phyloP scores from a whole-genome alignment of 2,329 filamentous ascomycete genomes.

The Xylaria hypoxylon region DNA sequence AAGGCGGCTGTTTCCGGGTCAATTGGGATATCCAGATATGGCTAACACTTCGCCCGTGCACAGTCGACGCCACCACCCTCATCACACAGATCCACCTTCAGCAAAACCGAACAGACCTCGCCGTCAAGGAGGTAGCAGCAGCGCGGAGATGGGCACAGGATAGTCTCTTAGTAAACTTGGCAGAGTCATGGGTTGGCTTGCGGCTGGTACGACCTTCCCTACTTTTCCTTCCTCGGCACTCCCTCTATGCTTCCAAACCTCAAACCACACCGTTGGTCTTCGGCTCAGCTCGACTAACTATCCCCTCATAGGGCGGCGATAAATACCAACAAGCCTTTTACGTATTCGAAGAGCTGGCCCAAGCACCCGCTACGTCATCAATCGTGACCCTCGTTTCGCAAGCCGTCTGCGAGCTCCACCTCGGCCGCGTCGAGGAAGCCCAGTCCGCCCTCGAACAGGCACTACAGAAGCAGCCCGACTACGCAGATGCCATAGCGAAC shows the following conservation, averaged over 20 bases:
- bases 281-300: slow-evolving; percentile 16
- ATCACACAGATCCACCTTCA: slow-evolving; percentile 92
- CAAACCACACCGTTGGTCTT: not conserved
- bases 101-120: slow-evolving; percentile 91
- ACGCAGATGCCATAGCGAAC: slow-evolving; percentile 84
- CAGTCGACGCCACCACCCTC: slow-evolving; percentile 81
- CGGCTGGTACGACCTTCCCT: slow-evolving; percentile 72
- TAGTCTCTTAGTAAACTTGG: slow-evolving; percentile 90
- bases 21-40: not conserved
- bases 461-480: slow-evolving; percentile 76
- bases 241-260: not conserved
- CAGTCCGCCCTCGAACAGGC: slow-evolving; percentile 87
- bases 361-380: slow-evolving; percentile 83
- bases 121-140: slow-evolving; percentile 85
- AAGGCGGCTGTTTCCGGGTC: not conserved
- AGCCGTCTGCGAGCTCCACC: slow-evolving; percentile 90
- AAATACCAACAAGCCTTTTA: slow-evolving; percentile 98
- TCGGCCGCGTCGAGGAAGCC: slow-evolving; percentile 88
- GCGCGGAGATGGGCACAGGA: slow-evolving; percentile 96
- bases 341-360: slow-evolving; percentile 95
- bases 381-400: slow-evolving; percentile 83
- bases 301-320: slow-evolving; percentile 77
- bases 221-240: not conserved
- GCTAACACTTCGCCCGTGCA: slow-evolving; percentile 14
- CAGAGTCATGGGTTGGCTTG: slow-evolving; percentile 94